These are phyloP conservation scores for Cryphonectria japonica DNA, from an alignment of 2,329 filamentous ascomycete species.

Conservation along the genomic window DNA sequence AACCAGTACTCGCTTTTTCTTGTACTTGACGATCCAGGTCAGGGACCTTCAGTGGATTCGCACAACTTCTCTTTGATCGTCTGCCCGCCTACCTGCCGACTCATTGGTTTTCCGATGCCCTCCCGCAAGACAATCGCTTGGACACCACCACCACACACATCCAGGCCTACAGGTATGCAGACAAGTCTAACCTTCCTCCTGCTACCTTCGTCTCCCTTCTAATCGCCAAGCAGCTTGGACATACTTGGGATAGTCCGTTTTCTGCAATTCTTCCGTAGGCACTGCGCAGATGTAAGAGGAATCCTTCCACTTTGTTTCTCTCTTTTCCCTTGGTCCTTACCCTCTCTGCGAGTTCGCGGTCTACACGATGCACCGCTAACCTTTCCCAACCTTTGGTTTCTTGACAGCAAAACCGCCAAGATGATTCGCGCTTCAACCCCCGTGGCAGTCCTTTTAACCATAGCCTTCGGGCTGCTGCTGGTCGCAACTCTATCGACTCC, in stretches of 20 bases:
- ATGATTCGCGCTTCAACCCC: slow-evolving; percentile 94
- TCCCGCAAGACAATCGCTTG: background rate
- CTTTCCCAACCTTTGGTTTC: background rate
- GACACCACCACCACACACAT: background rate
- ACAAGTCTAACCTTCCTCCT: background rate
- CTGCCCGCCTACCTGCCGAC: too few species aligned
- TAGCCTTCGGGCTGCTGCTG: slow-evolving; percentile 82
- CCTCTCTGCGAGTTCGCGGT: background rate
- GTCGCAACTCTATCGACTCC: slow-evolving; percentile 91
- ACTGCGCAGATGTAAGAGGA: background rate
- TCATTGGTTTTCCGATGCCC: background rate
- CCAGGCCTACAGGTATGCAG: background rate
- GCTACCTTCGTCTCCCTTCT: background rate
- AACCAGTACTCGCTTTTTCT: background rate
- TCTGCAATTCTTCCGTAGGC: too few species aligned
- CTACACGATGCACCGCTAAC: background rate
- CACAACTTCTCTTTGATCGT: background rate
- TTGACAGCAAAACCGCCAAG: slow-evolving; percentile 43
- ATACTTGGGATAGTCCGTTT: background rate
- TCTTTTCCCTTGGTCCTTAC: too few species aligned
- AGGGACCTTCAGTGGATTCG: background rate
- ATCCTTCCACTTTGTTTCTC: background rate
- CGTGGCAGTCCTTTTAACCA: slow-evolving; percentile 80
- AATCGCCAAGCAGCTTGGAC: background rate
- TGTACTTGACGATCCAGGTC: background rate